Base-by-base conservation (phyloP, 2,329 filamentous ascomycete species). In the Pyrenochaeta sp. region DNA sequence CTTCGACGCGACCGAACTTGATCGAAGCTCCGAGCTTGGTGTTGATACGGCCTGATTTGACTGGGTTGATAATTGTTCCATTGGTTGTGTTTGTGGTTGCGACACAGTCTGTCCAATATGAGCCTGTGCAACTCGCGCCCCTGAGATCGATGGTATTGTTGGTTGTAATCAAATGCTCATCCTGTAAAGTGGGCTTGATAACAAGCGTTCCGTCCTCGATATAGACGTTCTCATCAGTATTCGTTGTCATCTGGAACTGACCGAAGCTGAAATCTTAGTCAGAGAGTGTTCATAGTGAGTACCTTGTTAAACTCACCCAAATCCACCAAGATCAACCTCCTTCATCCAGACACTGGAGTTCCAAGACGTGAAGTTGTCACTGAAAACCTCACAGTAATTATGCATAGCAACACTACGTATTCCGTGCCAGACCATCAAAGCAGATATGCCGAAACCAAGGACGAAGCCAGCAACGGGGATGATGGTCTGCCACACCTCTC, bases 401-500 rank as follows among this genome's bases (percentile, higher is more conserved):
- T 93, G 86, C 61, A 86, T 83, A 23, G 88, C 81, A 3, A 94
- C 88, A 42, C 83, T 86, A 35, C 74, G 74, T 26, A 92, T 67
- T 3, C 90, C 90, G 55, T 92, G 86, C 79, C 85, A 94, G 34
- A 94, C 77, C 30, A 94, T 72, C 60, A 92, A 82, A 1, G 79
- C 89, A 1, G 86, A 82, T 27, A 92, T 73, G 3, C 69, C 81
- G 23, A 93, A 67, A 10, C 90, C 90, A 10, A 91, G 48, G 3
- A 85, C 34, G 35, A 94, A 82, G 32, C 89, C 89, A 17, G 90
- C 67, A 28, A 91, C 65, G 2, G 89, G 89, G 44, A 95, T 81
- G 51, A 93, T 90, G 2, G 86, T 91, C 7, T 90, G 85, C 89
- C 89, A 94, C 75, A 90, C 94, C 77, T 93, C 88, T 68, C 85